Conservation (phyloP, 2,329 filamentous ascomycete species). For the Sporothrix sp. region DNA sequence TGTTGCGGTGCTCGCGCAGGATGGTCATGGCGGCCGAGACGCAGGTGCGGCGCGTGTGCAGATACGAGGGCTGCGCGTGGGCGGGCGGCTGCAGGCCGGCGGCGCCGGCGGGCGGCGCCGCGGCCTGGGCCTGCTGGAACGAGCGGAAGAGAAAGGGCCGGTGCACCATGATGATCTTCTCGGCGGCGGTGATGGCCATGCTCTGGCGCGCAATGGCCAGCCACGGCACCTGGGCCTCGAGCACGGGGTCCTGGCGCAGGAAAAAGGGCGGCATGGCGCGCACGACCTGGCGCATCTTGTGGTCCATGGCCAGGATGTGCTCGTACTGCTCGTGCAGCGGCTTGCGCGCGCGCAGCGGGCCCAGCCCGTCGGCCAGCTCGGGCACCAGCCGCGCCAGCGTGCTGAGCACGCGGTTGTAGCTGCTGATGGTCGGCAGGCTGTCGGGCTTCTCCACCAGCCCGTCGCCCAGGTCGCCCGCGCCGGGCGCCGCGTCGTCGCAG, state of each 20-base stretch:
- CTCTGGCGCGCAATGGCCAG: slow-evolving; percentile 27
- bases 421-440: slow-evolving; percentile 17
- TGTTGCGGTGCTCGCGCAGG: slow-evolving; percentile 21
- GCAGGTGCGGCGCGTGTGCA: slow-evolving; percentile 26
- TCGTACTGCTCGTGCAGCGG: slow-evolving; percentile 24
- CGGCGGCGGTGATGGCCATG: slow-evolving; percentile 29
- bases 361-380: slow-evolving; percentile 24
- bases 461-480: slow-evolving; percentile 22
- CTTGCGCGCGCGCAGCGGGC: slow-evolving; percentile 24
- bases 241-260: slow-evolving; percentile 20
- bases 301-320: slow-evolving; percentile 25
- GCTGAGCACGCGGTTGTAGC: slow-evolving; percentile 23
- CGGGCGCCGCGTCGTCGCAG: slow-evolving; percentile 21
- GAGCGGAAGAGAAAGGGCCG: slow-evolving; percentile 27
- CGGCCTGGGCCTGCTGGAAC: slow-evolving; percentile 23
- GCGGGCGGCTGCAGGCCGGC: too few species aligned
- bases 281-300: slow-evolving; percentile 26
- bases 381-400: slow-evolving; percentile 25
- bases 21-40: slow-evolving; percentile 29
- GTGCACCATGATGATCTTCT: slow-evolving; percentile 33
- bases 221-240: slow-evolving; percentile 23
- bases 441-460: slow-evolving; percentile 16
- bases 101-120: slow-evolving; percentile 4
- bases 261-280: slow-evolving; percentile 25
- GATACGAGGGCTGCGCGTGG: slow-evolving; percentile 15